These are phyloP conservation scores for Irpex sp. DNA, from an alignment of 1,284 basidiomycete genomes.

Conservation along the genomic window DNA sequence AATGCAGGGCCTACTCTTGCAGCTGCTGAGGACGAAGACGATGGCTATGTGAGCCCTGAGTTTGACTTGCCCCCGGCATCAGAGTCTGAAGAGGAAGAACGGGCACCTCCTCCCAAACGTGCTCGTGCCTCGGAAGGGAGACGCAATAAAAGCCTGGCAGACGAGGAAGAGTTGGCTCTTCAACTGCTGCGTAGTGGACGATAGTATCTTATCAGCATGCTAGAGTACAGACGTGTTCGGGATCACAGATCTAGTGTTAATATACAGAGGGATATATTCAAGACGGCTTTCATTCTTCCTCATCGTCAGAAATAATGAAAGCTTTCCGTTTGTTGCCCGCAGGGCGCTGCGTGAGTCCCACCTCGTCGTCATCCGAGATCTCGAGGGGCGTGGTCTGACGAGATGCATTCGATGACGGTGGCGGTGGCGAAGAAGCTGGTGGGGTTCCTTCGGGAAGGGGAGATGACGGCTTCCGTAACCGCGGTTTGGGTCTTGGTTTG, in stretches of 20 bases:
- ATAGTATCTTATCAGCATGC: constrained; percentile 7
- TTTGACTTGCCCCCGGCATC: constrained; percentile 56
- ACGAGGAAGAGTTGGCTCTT: constrained; percentile 26
- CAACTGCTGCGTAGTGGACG: constrained; percentile 24
- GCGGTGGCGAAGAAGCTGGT: constrained; percentile 1
- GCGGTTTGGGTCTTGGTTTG: constrained; percentile 23
- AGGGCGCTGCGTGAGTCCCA: not conserved
- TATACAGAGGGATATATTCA: not conserved
- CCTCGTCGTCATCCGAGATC: constrained; percentile 9
- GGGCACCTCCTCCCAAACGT: constrained; percentile 32
- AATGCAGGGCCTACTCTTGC: constrained; percentile 26
- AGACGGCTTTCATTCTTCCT: constrained; percentile 6
- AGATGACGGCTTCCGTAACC: constrained; percentile 5
- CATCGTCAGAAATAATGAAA: constrained; percentile 11
- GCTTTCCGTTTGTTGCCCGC: constrained; percentile 4
- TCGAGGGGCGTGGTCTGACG: not conserved
- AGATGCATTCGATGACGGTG: constrained; percentile 1
- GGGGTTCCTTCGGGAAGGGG: not conserved
- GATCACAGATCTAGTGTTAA: not conserved
- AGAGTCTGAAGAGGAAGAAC: constrained; percentile 40
- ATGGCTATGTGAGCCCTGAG: constrained; percentile 68
- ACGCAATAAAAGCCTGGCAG: constrained; percentile 15
- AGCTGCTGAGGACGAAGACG: constrained; percentile 45
- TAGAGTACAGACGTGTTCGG: not conserved
- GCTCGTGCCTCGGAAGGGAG: constrained; percentile 7